Evolutionary conservation across 2,329 filamentous ascomycete species (phyloP).

Genomic region (Torrubiella hemipterigena): DNA sequence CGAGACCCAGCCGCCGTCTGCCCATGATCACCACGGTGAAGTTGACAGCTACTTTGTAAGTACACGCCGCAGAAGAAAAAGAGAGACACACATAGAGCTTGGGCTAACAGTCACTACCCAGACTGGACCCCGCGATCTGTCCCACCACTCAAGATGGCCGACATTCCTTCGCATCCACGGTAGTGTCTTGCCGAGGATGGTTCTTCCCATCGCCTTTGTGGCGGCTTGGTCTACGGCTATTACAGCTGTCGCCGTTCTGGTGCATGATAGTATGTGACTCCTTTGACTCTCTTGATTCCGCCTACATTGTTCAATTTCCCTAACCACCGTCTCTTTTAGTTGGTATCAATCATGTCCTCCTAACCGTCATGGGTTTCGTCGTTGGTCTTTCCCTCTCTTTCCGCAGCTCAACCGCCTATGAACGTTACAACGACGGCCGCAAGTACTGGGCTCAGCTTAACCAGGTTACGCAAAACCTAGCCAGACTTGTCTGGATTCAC

Average conservation of each 20-base stretch:
- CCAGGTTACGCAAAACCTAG: conserved; percentile 54
- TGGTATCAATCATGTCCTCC: conserved; percentile 46
- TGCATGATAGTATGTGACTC: background rate
- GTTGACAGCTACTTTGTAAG: background rate
- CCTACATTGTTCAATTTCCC: background rate
- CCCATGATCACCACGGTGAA: no score
- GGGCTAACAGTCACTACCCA: background rate
- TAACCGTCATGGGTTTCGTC: conserved; percentile 72
- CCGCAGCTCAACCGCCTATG: conserved; percentile 65
- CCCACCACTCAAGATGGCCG: conserved; percentile 1
- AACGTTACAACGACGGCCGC: conserved; percentile 55
- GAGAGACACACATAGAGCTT: background rate
- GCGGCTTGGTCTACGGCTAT: background rate
- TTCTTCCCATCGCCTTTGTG: background rate
- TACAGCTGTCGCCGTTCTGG: background rate
- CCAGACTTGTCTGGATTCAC: conserved; percentile 76
- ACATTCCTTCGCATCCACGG: conserved; percentile 1
- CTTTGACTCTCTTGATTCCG: background rate
- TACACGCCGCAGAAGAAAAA: background rate
- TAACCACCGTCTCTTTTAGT: no score
- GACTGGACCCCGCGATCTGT: conserved; percentile 1
- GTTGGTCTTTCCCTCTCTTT: conserved; percentile 70
- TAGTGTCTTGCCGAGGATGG: background rate
- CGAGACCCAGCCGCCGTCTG: no score
- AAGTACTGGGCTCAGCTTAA: conserved; percentile 51